These are phyloP conservation scores for Cryptosporidium baileyi DNA, from an alignment of 169 alveolate genomes.

Conservation along the genomic window DNA sequence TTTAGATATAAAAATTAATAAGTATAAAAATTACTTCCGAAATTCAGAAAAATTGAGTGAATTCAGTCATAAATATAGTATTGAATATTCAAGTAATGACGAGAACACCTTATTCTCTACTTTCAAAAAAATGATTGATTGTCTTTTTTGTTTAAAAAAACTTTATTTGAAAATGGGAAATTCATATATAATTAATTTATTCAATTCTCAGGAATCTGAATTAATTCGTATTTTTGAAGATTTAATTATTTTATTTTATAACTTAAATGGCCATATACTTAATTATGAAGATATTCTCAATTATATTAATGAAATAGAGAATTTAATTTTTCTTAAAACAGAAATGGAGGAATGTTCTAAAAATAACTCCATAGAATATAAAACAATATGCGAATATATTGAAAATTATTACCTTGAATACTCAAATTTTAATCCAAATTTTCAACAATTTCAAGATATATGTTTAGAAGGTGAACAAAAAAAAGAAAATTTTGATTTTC, in stretches of 20 bases:
- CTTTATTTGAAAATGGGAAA: background rate
- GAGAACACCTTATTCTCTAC: background rate
- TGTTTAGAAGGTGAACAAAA: background rate
- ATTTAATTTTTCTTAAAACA: too few species aligned
- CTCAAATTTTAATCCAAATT: too few species aligned
- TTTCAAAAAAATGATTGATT: background rate
- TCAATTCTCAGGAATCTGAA: background rate
- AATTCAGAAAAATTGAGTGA: background rate
- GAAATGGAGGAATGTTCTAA: too few species aligned
- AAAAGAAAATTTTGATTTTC: background rate
- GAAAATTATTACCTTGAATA: background rate
- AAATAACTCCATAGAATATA: background rate
- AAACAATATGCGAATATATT: background rate
- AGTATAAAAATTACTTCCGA: background rate
- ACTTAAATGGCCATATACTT: conserved; percentile 11
- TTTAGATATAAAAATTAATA: background rate
- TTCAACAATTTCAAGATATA: too few species aligned
- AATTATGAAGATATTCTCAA: background rate
- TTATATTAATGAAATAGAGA: background rate
- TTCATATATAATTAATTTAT: background rate
- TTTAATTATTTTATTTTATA: background rate
- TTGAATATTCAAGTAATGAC: background rate
- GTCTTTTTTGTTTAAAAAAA: background rate
- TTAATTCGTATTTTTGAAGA: background rate
- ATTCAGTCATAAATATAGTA: background rate